phyloP scores from a whole-genome alignment of 1,284 basidiomycete species.

The Peniophora sp. region DNA sequence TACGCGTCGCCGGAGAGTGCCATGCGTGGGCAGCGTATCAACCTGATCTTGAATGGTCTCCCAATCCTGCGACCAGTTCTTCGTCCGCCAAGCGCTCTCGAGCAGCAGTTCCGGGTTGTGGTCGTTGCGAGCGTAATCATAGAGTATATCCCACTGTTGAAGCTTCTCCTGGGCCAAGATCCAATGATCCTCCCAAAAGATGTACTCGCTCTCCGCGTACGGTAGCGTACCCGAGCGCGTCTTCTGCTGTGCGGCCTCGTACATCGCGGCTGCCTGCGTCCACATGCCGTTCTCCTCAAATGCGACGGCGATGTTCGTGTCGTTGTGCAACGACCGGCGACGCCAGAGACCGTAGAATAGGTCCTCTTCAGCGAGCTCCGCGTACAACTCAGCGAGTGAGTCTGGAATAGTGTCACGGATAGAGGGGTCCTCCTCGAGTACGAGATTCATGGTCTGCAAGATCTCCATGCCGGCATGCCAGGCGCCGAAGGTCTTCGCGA shows the following conservation, averaged over 20 bases:
- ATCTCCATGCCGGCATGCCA: constrained; percentile 93
- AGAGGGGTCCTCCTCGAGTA: constrained; percentile 76
- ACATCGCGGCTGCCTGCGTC: constrained; percentile 85
- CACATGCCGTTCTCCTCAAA: constrained; percentile 98
- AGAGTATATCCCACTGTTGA: constrained; percentile 95
- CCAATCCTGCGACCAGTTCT: constrained; percentile 84
- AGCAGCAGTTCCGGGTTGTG: constrained; percentile 89
- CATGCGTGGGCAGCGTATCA: constrained; percentile 72
- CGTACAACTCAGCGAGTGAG: constrained; percentile 92
- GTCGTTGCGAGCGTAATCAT: constrained; percentile 89
- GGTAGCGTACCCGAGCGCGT: constrained; percentile 80
- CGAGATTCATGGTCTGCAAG: constrained; percentile 71
- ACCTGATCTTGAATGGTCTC: constrained; percentile 85
- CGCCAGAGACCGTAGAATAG: constrained; percentile 98
- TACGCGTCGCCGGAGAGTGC: constrained; percentile 89
- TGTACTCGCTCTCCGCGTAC: constrained; percentile 95
- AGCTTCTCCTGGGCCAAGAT: constrained; percentile 93
- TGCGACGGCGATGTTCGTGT: constrained; percentile 89
- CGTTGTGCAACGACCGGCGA: constrained; percentile 78
- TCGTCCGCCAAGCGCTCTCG: constrained; percentile 93
- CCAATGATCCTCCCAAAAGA: constrained; percentile 99
- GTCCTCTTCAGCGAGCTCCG: constrained; percentile 94
- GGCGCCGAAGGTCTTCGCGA: constrained; percentile 92
- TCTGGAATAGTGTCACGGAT: constrained; percentile 85
- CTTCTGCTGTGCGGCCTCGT: constrained; percentile 88